Evolutionary conservation across 495 filamentous ascomycete genomes (phyloP).

Genomic region (Penicillium alfredii): DNA sequence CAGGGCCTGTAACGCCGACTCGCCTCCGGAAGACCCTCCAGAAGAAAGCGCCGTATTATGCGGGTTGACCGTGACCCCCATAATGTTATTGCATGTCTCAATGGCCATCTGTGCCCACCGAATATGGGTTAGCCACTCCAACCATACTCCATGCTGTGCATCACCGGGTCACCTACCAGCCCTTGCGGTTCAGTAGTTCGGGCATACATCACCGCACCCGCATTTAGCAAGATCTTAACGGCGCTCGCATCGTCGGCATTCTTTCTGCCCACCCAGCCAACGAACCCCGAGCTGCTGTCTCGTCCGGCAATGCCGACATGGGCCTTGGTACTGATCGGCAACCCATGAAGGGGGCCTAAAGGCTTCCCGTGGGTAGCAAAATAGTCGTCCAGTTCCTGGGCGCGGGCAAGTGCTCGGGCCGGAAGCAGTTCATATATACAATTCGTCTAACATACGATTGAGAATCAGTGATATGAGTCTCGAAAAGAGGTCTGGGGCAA

Average conservation of each 20-base stretch:
- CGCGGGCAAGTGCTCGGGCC: conserved; percentile 43
- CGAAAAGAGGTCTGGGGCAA: no score
- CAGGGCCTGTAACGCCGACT: conserved; percentile 30
- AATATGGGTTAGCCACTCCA: no score
- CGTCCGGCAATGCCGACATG: conserved; percentile 4
- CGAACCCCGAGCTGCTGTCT: conserved; percentile 33
- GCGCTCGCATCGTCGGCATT: conserved; percentile 2
- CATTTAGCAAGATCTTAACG: conserved; percentile 2
- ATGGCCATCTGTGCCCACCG: conserved; percentile 4
- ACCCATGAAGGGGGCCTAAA: conserved; percentile 12
- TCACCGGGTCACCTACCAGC: conserved; percentile 10
- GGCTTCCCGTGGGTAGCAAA: conserved; percentile 11
- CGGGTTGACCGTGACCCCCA: conserved; percentile 32
- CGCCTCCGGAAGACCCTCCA: conserved; percentile 36
- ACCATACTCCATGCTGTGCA: no score
- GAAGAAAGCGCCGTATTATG: conserved; percentile 26
- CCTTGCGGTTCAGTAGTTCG: conserved; percentile 39
- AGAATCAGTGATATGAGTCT: background rate
- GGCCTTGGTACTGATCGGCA: conserved; percentile 28
- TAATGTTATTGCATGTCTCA: conserved; percentile 35
- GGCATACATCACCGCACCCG: conserved; percentile 22
- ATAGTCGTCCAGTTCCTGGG: conserved; percentile 23
- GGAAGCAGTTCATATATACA: conserved; percentile 55
- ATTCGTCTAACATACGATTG: conserved; percentile 30
- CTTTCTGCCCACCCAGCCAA: conserved; percentile 17